Conservation (phyloP, 257 asterid genomes). For the Leonotis leonurus region DNA sequence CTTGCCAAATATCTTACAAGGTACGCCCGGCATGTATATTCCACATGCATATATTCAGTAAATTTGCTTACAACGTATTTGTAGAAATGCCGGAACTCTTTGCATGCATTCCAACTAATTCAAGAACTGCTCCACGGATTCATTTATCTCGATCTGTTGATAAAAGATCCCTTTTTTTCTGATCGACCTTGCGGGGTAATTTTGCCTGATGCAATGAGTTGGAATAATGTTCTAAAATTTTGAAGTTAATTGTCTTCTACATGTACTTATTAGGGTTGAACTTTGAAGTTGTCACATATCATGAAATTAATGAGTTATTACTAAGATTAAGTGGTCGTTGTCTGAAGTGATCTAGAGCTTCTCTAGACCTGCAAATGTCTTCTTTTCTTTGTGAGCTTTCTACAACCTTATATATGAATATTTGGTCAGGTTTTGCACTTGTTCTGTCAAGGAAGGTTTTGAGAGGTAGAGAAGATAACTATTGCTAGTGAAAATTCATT, state of each 20-base stretch:
- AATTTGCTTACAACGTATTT: background rate
- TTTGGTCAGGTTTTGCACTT: background rate
- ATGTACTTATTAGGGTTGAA: background rate
- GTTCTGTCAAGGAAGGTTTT: background rate
- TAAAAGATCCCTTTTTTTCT: background rate
- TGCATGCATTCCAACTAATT: background rate
- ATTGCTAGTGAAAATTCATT: conserved; percentile 2
- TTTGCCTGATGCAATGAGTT: background rate
- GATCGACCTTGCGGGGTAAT: background rate
- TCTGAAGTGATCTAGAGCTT: background rate
- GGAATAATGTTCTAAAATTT: background rate
- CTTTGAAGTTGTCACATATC: background rate
- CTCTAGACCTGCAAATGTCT: background rate
- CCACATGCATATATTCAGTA: background rate
- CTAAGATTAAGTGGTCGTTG: background rate
- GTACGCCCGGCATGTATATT: conserved; percentile 18
- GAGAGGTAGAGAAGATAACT: background rate
- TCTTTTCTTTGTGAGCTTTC: background rate
- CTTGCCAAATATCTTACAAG: conserved; percentile 1
- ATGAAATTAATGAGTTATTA: background rate
- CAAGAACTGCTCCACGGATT: background rate
- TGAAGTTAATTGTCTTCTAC: background rate
- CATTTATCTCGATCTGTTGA: background rate
- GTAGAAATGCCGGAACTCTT: background rate
- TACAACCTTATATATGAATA: background rate